Conservation (phyloP, 108 stramenopile species). For the Cyclotella atomus region DNA sequence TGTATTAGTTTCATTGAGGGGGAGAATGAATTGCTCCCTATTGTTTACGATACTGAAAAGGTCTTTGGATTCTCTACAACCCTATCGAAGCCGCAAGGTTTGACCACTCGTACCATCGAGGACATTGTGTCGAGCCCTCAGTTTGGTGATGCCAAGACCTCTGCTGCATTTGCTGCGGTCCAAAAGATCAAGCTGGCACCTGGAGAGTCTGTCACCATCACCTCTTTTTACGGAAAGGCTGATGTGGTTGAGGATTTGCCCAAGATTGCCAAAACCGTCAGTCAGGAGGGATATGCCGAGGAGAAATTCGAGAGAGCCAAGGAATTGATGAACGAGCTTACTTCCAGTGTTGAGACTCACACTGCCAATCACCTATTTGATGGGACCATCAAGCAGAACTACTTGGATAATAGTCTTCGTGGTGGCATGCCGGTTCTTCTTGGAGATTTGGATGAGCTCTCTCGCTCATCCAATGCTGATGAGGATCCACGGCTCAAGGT, state of each 20-base stretch:
- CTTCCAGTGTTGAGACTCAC: constrained; percentile 85
- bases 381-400: constrained; percentile 91
- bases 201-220: constrained; percentile 78
- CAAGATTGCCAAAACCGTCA: constrained; percentile 69
- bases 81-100: constrained; percentile 67
- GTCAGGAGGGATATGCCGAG: constrained; percentile 64
- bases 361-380: constrained; percentile 90
- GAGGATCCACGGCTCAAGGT: constrained; percentile 87
- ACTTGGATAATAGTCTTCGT: constrained; percentile 95
- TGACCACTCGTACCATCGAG: constrained; percentile 60
- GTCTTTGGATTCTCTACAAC: constrained; percentile 89
- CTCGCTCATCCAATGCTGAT: constrained; percentile 68
- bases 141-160: constrained; percentile 92
- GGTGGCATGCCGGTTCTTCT: constrained; percentile 92
- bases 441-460: constrained; percentile 79
- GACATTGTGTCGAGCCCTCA: constrained; percentile 77
- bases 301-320: constrained; percentile 80
- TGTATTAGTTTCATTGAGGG: constrained; percentile 87
- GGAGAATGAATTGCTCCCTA: constrained; percentile 70
- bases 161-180: constrained; percentile 90
- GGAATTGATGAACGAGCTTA: constrained; percentile 79
- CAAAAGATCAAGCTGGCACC: constrained; percentile 69
- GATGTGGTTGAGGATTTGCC: constrained; percentile 68
- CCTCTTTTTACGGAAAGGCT: constrained; percentile 89
- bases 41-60: constrained; percentile 90